Percentiles rank a stretch among this genome's conserved stretches.
These are phyloP conservation scores for Pholiota adiposa DNA, from an alignment of 1,284 basidiomycete species.

Conservation along the genomic window DNA sequence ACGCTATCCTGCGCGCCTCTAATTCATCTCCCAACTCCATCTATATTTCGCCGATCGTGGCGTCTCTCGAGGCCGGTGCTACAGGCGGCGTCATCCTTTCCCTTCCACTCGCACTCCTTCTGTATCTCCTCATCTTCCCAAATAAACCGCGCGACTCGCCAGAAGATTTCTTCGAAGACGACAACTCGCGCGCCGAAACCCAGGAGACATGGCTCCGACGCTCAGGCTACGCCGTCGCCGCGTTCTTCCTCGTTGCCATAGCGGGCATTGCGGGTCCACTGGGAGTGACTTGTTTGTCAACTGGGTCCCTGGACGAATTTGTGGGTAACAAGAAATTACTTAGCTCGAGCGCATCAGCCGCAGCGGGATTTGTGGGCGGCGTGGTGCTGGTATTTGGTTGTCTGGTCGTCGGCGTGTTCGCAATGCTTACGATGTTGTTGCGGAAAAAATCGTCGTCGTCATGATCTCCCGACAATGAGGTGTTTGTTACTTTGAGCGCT, in stretches of 20 bases:
- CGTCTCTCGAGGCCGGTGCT: constrained; percentile 35
- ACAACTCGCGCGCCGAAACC: constrained; percentile 20
- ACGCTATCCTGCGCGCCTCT: constrained; percentile 31
- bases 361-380: constrained; percentile 32
- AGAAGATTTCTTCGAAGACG: constrained; percentile 37
- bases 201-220: constrained; percentile 17
- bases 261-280: constrained; percentile 31
- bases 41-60: constrained; percentile 25
- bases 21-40: constrained; percentile 18
- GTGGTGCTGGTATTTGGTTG: constrained; percentile 22
- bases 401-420: constrained; percentile 6
- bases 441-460: neutral
- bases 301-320: constrained; percentile 8
- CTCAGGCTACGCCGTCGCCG: constrained; percentile 20
- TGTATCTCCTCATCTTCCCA: constrained; percentile 32
- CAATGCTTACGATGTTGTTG: constrained; percentile 11
- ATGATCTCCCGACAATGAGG: too few species aligned
- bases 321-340: constrained; percentile 21
- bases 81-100: constrained; percentile 35
- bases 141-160: constrained; percentile 21
- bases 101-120: constrained; percentile 29
- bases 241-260: constrained; percentile 24
- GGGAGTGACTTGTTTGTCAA: constrained; percentile 31
- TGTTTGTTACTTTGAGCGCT: too few species aligned
- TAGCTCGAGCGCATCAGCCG: constrained; percentile 25